These are phyloP conservation scores for Jasminum sambac DNA, from an alignment of 257 asterid species.

Conservation along the genomic window DNA sequence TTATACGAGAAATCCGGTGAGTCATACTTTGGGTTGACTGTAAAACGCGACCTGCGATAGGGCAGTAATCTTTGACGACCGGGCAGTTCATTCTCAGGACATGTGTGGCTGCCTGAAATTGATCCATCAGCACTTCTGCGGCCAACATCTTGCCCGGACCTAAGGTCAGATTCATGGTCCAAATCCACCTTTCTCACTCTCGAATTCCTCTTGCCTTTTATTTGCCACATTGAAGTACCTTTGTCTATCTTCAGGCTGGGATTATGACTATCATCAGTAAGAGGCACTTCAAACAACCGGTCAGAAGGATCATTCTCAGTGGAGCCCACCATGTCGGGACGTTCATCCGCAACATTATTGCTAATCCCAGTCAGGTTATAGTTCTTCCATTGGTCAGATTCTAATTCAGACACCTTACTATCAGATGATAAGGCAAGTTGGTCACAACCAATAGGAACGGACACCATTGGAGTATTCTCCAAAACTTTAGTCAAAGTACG, in stretches of 20 bases:
- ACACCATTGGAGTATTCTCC: conserved; percentile 55
- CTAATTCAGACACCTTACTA: conserved; percentile 47
- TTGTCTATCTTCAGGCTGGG: conserved; percentile 42
- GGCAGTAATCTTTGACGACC: conserved; percentile 62
- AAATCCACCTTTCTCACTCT: conserved; percentile 49
- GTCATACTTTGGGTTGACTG: conserved; percentile 73
- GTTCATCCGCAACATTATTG: conserved; percentile 47
- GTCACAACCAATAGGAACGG: conserved; percentile 53
- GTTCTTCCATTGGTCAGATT: conserved; percentile 35
- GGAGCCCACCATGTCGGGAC: conserved; percentile 39
- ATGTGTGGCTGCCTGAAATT: conserved; percentile 27
- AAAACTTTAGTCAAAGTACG: conserved; percentile 62
- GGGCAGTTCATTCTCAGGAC: conserved; percentile 24
- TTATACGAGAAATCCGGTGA: conserved; percentile 49
- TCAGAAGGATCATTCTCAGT: conserved; percentile 40
- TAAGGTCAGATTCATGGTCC: conserved; percentile 33
- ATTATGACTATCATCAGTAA: conserved; percentile 40
- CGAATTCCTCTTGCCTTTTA: conserved; percentile 76
- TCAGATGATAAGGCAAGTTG: conserved; percentile 44
- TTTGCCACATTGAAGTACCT: conserved; percentile 65
- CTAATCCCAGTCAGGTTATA: conserved; percentile 23
- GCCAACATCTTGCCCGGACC: conserved; percentile 20
- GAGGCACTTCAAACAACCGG: conserved; percentile 54
- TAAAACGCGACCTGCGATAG: conserved; percentile 66
- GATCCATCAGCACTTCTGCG: conserved; percentile 37